Evolutionary conservation across 1,284 basidiomycete species (phyloP).

Genomic region (Pulveroboletus sp.): DNA sequence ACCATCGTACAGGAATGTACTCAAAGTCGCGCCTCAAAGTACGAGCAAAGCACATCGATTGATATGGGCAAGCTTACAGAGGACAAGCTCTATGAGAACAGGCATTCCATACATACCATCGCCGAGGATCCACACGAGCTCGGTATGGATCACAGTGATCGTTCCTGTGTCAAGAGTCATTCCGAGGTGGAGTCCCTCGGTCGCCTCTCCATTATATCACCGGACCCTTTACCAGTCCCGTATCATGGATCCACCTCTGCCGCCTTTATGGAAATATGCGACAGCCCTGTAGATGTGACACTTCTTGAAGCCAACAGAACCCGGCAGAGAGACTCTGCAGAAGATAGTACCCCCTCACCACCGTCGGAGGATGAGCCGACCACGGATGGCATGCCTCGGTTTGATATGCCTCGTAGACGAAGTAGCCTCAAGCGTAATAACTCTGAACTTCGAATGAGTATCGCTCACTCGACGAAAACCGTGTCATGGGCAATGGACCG

Average conservation of each 20-base stretch:
- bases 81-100: conserved; percentile 23
- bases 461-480: conserved; percentile 59
- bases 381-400: conserved; percentile 22
- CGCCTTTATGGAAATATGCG: conserved; percentile 37
- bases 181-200: conserved; percentile 30
- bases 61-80: conserved; percentile 22
- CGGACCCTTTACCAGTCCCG: conserved; percentile 37
- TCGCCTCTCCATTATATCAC: conserved; percentile 31
- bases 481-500: conserved; percentile 74
- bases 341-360: conserved; percentile 31
- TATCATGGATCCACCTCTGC: conserved; percentile 38
- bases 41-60: conserved; percentile 16
- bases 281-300: conserved; percentile 32
- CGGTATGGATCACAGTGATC: conserved; percentile 12
- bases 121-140: conserved; percentile 31
- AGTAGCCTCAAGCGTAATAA: conserved; percentile 61
- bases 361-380: conserved; percentile 36
- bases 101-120: conserved; percentile 33
- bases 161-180: conserved; percentile 19
- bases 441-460: conserved; percentile 48
- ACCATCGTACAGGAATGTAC: conserved; percentile 18
- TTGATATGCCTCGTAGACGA: conserved; percentile 44
- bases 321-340: conserved; percentile 15
- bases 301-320: conserved; percentile 10
- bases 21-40: conserved; percentile 11